Evolutionary conservation across 371 early-diverging fungal genomes (phyloP).

Genomic region (Syncephalastrum monosporum): DNA sequence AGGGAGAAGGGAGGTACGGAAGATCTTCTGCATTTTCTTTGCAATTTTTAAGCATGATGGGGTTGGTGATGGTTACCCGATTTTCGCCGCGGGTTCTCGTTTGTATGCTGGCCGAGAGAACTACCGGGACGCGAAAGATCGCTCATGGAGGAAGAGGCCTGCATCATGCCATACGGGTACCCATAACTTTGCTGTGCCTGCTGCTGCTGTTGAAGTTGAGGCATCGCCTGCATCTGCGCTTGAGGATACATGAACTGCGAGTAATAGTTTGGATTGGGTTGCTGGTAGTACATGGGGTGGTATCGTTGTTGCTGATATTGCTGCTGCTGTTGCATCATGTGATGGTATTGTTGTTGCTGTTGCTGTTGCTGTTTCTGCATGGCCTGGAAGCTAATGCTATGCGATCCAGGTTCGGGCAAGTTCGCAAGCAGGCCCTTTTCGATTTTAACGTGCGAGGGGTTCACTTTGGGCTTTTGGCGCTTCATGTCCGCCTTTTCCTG

Average conservation of each 20-base stretch:
- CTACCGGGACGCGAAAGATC: neutral
- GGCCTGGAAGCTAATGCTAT: constrained; percentile 46
- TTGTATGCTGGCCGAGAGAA: neutral
- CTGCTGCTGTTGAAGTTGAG: too few species aligned
- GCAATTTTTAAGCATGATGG: neutral
- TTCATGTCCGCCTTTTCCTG: constrained; percentile 42
- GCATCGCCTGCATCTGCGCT: too few species aligned
- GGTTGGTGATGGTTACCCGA: constrained; percentile 7
- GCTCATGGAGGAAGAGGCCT: too few species aligned
- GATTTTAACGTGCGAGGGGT: constrained; percentile 40
- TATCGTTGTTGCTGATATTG: constrained; percentile 3
- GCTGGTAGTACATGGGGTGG: constrained; percentile 1
- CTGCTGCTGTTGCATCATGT: constrained; percentile 9
- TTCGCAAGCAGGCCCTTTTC: constrained; percentile 42
- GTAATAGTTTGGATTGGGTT: neutral
- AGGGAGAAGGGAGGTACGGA: neutral
- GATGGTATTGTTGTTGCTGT: constrained; percentile 22
- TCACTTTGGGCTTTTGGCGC: constrained; percentile 35
- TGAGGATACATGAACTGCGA: neutral
- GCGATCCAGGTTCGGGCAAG: constrained; percentile 44
- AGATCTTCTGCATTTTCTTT: constrained; percentile 2
- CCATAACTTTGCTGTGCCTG: too few species aligned
- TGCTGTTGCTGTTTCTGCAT: constrained; percentile 24
- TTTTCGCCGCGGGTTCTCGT: neutral
- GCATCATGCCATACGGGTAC: too few species aligned